phyloP scores from a whole-genome alignment of 2,329 filamentous ascomycete species.

The Huntiella decipiens region DNA sequence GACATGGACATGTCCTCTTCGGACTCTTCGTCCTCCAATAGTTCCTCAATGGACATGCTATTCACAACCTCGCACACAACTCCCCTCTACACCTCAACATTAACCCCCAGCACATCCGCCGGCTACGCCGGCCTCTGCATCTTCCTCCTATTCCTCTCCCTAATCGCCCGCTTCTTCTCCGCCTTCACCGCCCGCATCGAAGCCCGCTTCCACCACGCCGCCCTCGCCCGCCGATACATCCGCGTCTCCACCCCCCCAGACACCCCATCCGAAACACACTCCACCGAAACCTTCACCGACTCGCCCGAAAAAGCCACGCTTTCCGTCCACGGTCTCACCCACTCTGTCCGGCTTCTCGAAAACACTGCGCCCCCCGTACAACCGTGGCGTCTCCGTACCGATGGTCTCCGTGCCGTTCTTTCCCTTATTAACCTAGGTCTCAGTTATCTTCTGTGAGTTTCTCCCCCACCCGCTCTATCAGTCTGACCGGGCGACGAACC shows the following conservation, averaged over 20 bases:
- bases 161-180: slow-evolving; percentile 49
- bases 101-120: slow-evolving; percentile 53
- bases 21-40: not conserved
- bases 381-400: no score
- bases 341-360: no score
- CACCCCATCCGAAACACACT: no score
- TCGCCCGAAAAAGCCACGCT: slow-evolving; percentile 19
- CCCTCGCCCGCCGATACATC: slow-evolving; percentile 59
- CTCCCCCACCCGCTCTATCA: slow-evolving; percentile 14
- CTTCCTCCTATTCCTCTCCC: slow-evolving; percentile 63
- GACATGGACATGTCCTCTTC: slow-evolving; percentile 9
- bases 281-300: no score
- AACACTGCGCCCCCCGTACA: no score
- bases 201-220: slow-evolving; percentile 47
- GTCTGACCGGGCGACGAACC: no score
- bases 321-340: slow-evolving; percentile 42
- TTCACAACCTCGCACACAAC: slow-evolving; percentile 41
- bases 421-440: no score
- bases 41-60: slow-evolving; percentile 25
- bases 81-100: slow-evolving; percentile 40
- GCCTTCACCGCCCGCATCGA: slow-evolving; percentile 49
- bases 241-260: no score
- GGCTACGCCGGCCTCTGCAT: slow-evolving; percentile 79
- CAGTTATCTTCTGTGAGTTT: slow-evolving; percentile 62
- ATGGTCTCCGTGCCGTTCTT: no score